Evolutionary conservation across 176 grass and related monocot genomes (phyloP).

Genomic region (Hordeum marinum): DNA sequence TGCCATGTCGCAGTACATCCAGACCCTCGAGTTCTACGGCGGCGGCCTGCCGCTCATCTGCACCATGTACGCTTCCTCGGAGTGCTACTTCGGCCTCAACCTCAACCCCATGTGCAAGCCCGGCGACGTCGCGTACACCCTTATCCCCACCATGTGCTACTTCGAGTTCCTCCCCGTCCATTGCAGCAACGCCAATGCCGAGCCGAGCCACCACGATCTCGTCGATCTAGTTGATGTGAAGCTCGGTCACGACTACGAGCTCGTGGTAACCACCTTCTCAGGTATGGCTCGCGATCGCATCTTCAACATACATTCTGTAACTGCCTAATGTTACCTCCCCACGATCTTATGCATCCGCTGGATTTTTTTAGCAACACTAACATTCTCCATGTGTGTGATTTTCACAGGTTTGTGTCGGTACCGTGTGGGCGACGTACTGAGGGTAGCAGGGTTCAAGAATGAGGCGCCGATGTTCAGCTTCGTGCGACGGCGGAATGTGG

Average conservation of each 20-base stretch:
- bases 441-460: conserved; percentile 88
- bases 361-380: neutral
- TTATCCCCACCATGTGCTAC: conserved; percentile 96
- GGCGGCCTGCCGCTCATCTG: conserved; percentile 71
- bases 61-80: conserved; percentile 96
- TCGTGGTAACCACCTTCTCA: conserved; percentile 90
- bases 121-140: conserved; percentile 78
- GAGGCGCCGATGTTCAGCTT: conserved; percentile 89
- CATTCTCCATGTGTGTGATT: neutral
- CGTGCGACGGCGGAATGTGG: conserved; percentile 85
- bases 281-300: conserved; percentile 26
- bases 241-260: conserved; percentile 83
- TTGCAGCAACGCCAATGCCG: conserved; percentile 21
- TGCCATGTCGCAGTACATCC: conserved; percentile 98
- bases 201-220: conserved; percentile 63
- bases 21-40: conserved; percentile 84
- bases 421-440: conserved; percentile 86
- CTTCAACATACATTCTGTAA: neutral
- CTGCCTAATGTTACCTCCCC: neutral
- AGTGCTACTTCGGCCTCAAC: conserved; percentile 96
- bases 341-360: neutral
- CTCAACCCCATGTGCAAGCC: conserved; percentile 92
- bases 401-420: conserved; percentile 86
- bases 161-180: conserved; percentile 82
- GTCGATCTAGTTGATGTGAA: conserved; percentile 80